A percentile compares a stretch with the other conserved stretches of the same genome.
phyloP scores from a whole-genome alignment of 1,284 basidiomycete species.

The Marasmius tenuissimus region DNA sequence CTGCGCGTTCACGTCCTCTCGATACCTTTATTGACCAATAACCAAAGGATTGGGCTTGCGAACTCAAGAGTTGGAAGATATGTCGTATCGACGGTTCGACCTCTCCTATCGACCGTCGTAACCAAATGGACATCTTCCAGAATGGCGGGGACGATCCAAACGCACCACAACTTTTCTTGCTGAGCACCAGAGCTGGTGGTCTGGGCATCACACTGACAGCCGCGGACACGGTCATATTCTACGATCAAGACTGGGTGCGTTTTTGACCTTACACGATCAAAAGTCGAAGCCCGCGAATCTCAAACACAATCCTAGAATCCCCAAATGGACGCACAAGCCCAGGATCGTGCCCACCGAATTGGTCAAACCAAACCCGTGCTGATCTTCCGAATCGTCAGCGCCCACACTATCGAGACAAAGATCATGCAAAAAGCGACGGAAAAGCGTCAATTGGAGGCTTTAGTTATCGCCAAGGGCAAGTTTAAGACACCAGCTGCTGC shows the following conservation, averaged over 20 bases:
- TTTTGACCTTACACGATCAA: background rate
- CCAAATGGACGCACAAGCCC: conserved; percentile 95
- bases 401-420: conserved; percentile 88
- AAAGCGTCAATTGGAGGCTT: conserved; percentile 88
- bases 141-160: conserved; percentile 61
- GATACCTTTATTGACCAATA: background rate
- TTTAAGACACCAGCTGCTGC: conserved; percentile 70
- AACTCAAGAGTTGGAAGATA: conserved; percentile 78
- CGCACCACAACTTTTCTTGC: conserved; percentile 81
- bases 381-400: conserved; percentile 85
- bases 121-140: conserved; percentile 88
- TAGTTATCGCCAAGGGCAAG: conserved; percentile 93
- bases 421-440: conserved; percentile 89
- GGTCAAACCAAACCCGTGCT: conserved; percentile 90
- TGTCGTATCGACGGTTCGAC: conserved; percentile 93
- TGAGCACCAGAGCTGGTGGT: conserved; percentile 92
- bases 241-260: conserved; percentile 92
- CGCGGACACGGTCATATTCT: conserved; percentile 94
- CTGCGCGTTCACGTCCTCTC: background rate
- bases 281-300: background rate
- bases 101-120: conserved; percentile 73
- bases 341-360: conserved; percentile 94
- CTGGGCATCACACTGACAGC: conserved; percentile 91
- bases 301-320: conserved; percentile 64
- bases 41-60: conserved; percentile 78